Evolutionary conservation across 2,329 filamentous ascomycete species (phyloP).

Genomic region (Diaporthe sp.): DNA sequence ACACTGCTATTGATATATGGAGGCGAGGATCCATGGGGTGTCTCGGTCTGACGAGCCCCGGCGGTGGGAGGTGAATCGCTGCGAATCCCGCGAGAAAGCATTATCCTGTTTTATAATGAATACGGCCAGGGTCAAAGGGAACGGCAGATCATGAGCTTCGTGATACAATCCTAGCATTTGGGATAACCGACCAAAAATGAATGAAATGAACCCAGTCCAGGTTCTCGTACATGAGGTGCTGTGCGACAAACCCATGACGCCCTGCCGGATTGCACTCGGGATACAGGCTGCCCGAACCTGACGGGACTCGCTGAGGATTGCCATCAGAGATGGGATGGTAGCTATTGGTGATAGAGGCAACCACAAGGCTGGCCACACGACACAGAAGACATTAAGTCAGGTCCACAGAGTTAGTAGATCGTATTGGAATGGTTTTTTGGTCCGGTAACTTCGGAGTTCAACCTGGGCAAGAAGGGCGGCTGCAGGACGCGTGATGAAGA

Average conservation of each 20-base stretch:
- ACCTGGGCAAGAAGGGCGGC: not conserved
- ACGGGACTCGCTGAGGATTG: not conserved
- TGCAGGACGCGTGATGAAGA: not conserved
- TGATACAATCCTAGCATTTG: constrained; percentile 34
- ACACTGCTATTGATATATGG: constrained; percentile 29
- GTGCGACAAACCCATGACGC: no score
- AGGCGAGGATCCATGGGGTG: constrained; percentile 35
- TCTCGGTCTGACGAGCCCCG: constrained; percentile 10
- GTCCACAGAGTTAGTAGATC: not conserved
- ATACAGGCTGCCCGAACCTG: not conserved
- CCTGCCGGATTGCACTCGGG: not conserved
- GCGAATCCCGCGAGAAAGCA: constrained; percentile 33
- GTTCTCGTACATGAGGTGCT: constrained; percentile 1
- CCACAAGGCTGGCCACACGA: not conserved
- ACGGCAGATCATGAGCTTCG: constrained; percentile 38
- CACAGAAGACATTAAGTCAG: not conserved
- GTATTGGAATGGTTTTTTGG: no score
- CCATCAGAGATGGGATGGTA: no score
- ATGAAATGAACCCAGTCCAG: constrained; percentile 37
- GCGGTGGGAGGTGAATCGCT: constrained; percentile 19
- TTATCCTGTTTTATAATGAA: constrained; percentile 39
- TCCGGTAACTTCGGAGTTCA: not conserved
- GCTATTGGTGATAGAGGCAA: no score
- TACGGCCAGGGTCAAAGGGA: constrained; percentile 40
- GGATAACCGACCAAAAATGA: constrained; percentile 39